A percentile compares a stretch with the other conserved stretches of the same genome.
phyloP scores from a whole-genome alignment of 768 basidiomycete genomes.

The Boletus eberwhitei region DNA sequence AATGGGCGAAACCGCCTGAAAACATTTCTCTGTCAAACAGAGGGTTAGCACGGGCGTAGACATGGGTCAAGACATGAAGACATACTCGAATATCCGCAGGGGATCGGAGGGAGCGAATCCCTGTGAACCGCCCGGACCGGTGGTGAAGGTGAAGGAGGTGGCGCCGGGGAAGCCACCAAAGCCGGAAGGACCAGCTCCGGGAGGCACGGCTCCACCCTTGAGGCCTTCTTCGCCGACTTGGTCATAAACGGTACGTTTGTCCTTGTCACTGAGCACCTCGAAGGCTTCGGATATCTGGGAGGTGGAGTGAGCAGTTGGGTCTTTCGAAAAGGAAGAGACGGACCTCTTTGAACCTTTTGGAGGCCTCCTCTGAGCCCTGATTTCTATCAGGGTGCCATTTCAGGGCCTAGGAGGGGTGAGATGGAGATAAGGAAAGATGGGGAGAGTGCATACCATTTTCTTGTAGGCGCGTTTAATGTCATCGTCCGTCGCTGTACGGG shows the following conservation, averaged over 20 bases:
- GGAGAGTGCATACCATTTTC: constrained; percentile 65
- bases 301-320: not conserved
- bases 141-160: constrained; percentile 55
- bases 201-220: constrained; percentile 63
- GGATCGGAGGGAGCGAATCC: constrained; percentile 82
- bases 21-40: constrained; percentile 53
- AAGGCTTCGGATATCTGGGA: constrained; percentile 88
- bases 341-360: constrained; percentile 90
- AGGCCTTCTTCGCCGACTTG: constrained; percentile 95
- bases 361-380: constrained; percentile 78
- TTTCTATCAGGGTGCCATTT: constrained; percentile 98
- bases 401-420: constrained; percentile 52
- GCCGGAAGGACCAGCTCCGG: constrained; percentile 45
- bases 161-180: constrained; percentile 48
- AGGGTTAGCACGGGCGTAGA: constrained; percentile 2
- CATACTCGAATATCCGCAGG: constrained; percentile 85
- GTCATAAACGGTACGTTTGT: constrained; percentile 84
- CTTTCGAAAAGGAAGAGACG: constrained; percentile 3
- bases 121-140: constrained; percentile 37
- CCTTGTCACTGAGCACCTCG: constrained; percentile 86
- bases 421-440: not conserved
- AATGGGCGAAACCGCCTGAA: constrained; percentile 32
- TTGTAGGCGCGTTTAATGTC: constrained; percentile 94
- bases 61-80: constrained; percentile 10
- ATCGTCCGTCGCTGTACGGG: constrained; percentile 72